phyloP scores from a whole-genome alignment of 2,329 filamentous ascomycete genomes.

The Blastomyces parvus region DNA sequence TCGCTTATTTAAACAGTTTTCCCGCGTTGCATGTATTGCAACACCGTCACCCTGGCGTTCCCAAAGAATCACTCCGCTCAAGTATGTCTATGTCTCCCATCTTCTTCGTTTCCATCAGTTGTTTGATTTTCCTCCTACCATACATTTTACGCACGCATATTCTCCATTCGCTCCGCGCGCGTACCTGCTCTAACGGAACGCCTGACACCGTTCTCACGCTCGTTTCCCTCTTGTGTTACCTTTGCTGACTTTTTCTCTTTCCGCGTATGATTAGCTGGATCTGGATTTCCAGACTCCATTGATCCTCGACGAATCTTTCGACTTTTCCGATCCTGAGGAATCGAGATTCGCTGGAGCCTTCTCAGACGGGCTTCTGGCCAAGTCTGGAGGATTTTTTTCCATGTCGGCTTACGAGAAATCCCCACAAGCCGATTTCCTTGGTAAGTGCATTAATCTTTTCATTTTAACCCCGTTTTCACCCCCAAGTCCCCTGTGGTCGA shows the following conservation, averaged over 20 bases:
- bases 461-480: constrained; percentile 1
- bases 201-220: constrained; percentile 4
- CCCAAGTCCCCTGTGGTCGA: background rate
- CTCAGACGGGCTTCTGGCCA: constrained; percentile 46
- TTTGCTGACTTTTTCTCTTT: constrained; percentile 15
- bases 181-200: constrained; percentile 11
- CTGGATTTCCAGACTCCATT: constrained; percentile 39
- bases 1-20: constrained; percentile 37
- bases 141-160: background rate
- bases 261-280: constrained; percentile 28
- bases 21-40: constrained; percentile 36
- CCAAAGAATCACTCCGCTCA: constrained; percentile 38
- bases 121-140: constrained; percentile 20
- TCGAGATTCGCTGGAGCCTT: constrained; percentile 36
- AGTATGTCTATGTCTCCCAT: constrained; percentile 32
- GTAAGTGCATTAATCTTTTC: constrained; percentile 46
- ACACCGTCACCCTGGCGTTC: constrained; percentile 43
- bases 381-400: constrained; percentile 55
- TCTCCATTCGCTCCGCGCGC: constrained; percentile 8
- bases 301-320: constrained; percentile 40
- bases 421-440: constrained; percentile 66
- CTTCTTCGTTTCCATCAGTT: constrained; percentile 8
- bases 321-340: constrained; percentile 38
- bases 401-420: constrained; percentile 77
- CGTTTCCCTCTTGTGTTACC: constrained; percentile 1